phyloP scores from a whole-genome alignment of 2,329 filamentous ascomycete genomes.

The Amauroascus niger region DNA sequence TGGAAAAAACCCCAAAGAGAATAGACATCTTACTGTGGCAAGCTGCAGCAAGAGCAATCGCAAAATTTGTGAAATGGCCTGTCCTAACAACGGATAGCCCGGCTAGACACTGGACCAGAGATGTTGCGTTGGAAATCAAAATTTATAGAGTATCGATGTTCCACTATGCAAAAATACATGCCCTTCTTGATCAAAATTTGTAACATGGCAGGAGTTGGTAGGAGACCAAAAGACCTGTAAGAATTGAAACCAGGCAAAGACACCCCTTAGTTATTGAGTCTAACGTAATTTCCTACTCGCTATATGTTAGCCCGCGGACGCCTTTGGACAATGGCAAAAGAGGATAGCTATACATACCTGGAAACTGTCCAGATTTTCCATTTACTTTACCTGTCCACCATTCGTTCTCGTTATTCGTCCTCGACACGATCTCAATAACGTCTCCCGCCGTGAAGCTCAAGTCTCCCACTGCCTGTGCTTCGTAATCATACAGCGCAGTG shows the following conservation, averaged over 20 bases:
- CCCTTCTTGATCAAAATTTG: no score
- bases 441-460: slow-evolving; percentile 84
- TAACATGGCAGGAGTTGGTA: background rate
- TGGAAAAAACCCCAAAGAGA: no score
- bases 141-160: no score
- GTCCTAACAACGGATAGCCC: no score
- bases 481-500: slow-evolving; percentile 90
- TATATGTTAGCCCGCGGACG: background rate
- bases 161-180: no score
- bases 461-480: slow-evolving; percentile 89
- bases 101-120: no score
- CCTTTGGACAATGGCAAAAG: background rate
- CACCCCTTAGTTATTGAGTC: slow-evolving; percentile 26
- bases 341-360: slow-evolving; percentile 52
- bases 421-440: slow-evolving; percentile 72
- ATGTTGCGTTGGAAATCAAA: no score
- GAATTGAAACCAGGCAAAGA: background rate
- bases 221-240: no score
- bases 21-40: no score
- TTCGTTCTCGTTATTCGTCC: slow-evolving; percentile 86
- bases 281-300: slow-evolving; percentile 36
- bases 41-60: no score
- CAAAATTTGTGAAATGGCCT: no score
- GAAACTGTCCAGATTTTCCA: slow-evolving; percentile 82
- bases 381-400: slow-evolving; percentile 87